Evolutionary conservation across 768 basidiomycete genomes (phyloP), one percentile per base, ranked within the genome.

Genomic region (Mycena alexandri): DNA sequence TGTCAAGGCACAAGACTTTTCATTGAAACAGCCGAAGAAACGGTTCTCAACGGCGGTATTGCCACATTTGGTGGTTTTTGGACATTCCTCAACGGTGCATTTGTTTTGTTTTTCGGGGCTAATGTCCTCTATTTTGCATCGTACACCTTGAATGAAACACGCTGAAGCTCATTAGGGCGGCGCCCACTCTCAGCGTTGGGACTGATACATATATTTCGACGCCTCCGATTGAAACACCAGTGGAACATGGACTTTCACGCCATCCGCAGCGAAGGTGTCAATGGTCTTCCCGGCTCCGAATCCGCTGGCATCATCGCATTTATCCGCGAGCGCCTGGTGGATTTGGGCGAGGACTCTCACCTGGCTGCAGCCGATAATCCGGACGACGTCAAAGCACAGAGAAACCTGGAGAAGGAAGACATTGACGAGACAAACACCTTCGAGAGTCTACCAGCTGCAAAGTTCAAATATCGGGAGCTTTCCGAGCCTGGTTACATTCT

Each of bases 241-340:
- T 62, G 61, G 61, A 16, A 53, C 24, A n/a, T 53, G 25, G 61
- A 52, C 42, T 62, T 41, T 33, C 51, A 50, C 3, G 21, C 48
- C 3, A 50, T 62, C 17, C 38, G n/a, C 19, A 53, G 50, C 13
- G 61, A 62, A 22, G 61, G 61, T 13, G n/a, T n/a, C n/a, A n/a
- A n/a, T n/a, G 61, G 61, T 25, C 19, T 24, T 8, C 61, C 61
- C 17, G 61, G 51, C 22, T 36, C 34, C 34, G 12, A 36, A 36
- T 36, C 34, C 34, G 61, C 61, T 53, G 61, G 61, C 3, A 62
- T 62, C n/a, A 38, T 62, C 5, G 59, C 59, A 5, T 61, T 50
- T n/a, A 47, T 47, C 19, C 46, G 46, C 21, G 57, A 59, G 36
- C 57, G 57, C 9, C 43, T 59, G 2, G 57, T 59, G 9, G 57